Evolutionary conservation across 148 eudicot genomes (phyloP), one percentile per base, ranked within the genome.

Genomic region (Spergularia marina): DNA sequence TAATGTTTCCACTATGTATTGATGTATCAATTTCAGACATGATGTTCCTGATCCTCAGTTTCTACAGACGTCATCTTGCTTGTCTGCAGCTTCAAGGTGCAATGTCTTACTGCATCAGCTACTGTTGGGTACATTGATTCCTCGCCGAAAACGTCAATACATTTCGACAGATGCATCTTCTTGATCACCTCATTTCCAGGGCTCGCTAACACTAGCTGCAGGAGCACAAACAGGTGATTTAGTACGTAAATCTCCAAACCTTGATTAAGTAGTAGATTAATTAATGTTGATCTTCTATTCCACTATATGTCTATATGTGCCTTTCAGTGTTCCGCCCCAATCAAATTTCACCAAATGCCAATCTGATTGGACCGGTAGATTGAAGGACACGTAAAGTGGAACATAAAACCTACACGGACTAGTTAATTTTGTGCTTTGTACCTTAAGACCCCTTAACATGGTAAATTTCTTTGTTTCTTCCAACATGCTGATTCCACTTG

Each of bases 161-260:
- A 73, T 40, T 77, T 74, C 6, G 91, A 85, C 65, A 79, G 84
- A 83, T 84, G 74, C 75, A 87, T 69, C 76, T 87, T 89, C 90
- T 83, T 89, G 82, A 86, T 78, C 70, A 89, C 87, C 62, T 89
- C 93, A 64, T 78, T 84, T 77, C 89, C 85, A 6, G 93, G 91
- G 75, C 87, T 87, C 9, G 80, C 89, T 12, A 89, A 56, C 55
- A 71, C 17, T 34, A 65, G 58, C 65, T 39, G 34, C 23, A 65
- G 25, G 4, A 40, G 18, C 30, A 63, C 10, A 16, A 53, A 4
- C n/a, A 0, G 2, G 11, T 53, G 15, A 1, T 40, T 10, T 23
- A 58, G 0, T 9, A 4, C 51, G 72, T 68, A 12, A 68, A 51
- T 49, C 52, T 52, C 34, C 10, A 5, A 30, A 34, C 8, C n/a